Evolutionary conservation across 371 early-diverging fungal genomes (phyloP).

Genomic region (Apophysomyces elegans): DNA sequence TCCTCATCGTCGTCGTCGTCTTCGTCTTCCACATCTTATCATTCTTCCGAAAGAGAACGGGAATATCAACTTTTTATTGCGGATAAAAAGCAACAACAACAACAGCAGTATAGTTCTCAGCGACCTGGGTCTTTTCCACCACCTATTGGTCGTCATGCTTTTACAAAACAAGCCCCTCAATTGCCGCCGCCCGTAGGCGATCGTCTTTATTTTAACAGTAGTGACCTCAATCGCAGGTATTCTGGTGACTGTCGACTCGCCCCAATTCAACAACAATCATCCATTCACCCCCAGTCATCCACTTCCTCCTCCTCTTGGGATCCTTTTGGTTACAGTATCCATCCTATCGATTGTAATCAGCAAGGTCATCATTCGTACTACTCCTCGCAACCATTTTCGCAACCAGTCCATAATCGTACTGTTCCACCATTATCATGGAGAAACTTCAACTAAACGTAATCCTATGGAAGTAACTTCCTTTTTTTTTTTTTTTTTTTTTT

Average conservation of each 20-base stretch:
- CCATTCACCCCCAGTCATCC: background rate
- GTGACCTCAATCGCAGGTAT: background rate
- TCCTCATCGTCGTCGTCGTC: no score
- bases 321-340: background rate
- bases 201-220: background rate
- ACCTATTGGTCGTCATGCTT: slow-evolving; percentile 9
- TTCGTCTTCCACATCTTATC: background rate
- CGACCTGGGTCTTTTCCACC: slow-evolving; percentile 8
- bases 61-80: slow-evolving; percentile 11
- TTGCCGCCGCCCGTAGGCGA: background rate
- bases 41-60: slow-evolving; percentile 12
- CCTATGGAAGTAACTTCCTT: no score
- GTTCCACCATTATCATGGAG: background rate
- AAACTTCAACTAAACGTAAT: background rate
- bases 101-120: background rate
- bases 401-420: background rate
- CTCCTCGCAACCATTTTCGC: slow-evolving; percentile 1
- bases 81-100: slow-evolving; percentile 10
- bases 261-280: background rate
- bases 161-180: background rate
- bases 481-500: background rate
- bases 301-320: background rate
- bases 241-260: slow-evolving; percentile 6
- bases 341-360: background rate
- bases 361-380: background rate